phyloP scores from a whole-genome alignment of 1,139 yeast genomes.

The Pichia sp. region DNA sequence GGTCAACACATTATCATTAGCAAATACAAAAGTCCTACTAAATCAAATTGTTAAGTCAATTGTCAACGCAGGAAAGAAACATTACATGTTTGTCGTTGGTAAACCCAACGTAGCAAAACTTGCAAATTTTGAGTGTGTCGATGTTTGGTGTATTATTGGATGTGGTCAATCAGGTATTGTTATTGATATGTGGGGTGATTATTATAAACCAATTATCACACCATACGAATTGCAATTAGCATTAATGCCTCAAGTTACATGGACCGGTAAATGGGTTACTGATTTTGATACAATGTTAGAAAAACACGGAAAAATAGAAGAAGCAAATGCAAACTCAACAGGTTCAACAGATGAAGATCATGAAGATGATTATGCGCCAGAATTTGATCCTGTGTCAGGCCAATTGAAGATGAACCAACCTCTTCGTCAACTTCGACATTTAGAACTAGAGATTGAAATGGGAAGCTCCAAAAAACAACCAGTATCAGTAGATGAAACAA shows the following conservation, averaged over 20 bases:
- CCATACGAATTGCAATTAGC: constrained; percentile 89
- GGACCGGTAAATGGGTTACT: constrained; percentile 93
- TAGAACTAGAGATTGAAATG: constrained; percentile 40
- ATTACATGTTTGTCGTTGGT: constrained; percentile 91
- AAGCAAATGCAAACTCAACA: constrained; percentile 26
- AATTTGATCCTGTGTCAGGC: constrained; percentile 87
- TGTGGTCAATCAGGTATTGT: constrained; percentile 93
- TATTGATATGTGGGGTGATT: constrained; percentile 68
- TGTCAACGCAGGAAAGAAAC: constrained; percentile 76
- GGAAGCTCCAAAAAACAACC: constrained; percentile 1
- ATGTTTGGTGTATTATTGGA: constrained; percentile 89
- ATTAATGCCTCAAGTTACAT: constrained; percentile 60
- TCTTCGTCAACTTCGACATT: constrained; percentile 56
- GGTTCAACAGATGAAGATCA: constrained; percentile 29
- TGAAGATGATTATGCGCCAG: constrained; percentile 65
- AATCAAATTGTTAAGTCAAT: constrained; percentile 54
- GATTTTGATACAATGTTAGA: constrained; percentile 56
- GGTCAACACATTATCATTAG: constrained; percentile 78
- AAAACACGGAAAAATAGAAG: constrained; percentile 25
- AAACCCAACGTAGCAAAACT: constrained; percentile 97
- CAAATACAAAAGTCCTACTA: constrained; percentile 60
- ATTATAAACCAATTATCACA: constrained; percentile 84
- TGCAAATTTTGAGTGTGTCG: constrained; percentile 89
- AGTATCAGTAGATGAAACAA: constrained; percentile 25
- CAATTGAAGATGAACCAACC: constrained; percentile 67